phyloP scores from a whole-genome alignment of 495 filamentous ascomycete species.

The Trichoderma gamsii region DNA sequence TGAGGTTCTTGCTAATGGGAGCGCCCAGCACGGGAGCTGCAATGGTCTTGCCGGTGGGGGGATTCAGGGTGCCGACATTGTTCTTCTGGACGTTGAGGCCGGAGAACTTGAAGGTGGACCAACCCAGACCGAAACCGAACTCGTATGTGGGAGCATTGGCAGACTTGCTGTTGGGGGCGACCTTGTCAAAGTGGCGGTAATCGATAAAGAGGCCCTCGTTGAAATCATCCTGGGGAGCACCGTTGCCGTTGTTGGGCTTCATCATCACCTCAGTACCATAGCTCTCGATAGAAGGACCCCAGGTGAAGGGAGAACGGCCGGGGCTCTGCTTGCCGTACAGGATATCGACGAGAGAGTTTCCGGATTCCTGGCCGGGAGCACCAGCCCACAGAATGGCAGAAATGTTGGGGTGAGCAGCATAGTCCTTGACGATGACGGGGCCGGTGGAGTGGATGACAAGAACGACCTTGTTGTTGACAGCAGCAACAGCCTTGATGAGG shows the following conservation, averaged over 20 bases:
- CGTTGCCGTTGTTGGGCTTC: conserved; percentile 61
- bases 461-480: conserved; percentile 80
- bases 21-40: conserved; percentile 67
- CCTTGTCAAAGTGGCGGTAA: conserved; percentile 83
- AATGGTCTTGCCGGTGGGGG: conserved; percentile 60
- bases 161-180: background rate
- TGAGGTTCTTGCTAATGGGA: conserved; percentile 47
- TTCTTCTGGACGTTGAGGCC: conserved; percentile 58
- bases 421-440: conserved; percentile 70
- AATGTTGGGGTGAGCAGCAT: conserved; percentile 80
- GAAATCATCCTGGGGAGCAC: conserved; percentile 73
- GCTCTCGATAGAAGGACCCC: conserved; percentile 63
- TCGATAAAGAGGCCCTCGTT: conserved; percentile 88
- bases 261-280: conserved; percentile 76
- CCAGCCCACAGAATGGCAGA: conserved; percentile 94
- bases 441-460: conserved; percentile 86
- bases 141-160: conserved; percentile 66
- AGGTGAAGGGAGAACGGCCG: conserved; percentile 83
- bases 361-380: conserved; percentile 85
- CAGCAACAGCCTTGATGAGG: conserved; percentile 70
- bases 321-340: conserved; percentile 89
- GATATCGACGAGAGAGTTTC: conserved; percentile 83
- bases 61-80: conserved; percentile 48
- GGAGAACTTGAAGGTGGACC: conserved; percentile 80
- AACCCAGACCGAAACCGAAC: conserved; percentile 86